Conservation (phyloP, 2,329 filamentous ascomycete species). For the Myriangium duriaei region DNA sequence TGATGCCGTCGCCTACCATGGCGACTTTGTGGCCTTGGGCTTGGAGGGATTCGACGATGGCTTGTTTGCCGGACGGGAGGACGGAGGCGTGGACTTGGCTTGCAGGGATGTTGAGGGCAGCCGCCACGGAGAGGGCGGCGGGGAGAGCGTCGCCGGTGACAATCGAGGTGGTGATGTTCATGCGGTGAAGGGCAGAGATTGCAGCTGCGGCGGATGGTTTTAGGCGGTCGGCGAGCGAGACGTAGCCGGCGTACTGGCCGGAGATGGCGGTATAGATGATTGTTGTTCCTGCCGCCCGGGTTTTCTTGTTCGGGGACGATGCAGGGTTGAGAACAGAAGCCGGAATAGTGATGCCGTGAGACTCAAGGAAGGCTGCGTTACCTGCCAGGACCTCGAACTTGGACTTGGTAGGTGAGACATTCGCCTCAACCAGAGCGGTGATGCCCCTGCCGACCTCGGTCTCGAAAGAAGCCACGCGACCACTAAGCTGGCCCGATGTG, state of each 20-base stretch:
- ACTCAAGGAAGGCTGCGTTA: constrained; percentile 64
- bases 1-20: constrained; percentile 98
- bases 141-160: constrained; percentile 85
- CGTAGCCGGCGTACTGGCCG: constrained; percentile 62
- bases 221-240: constrained; percentile 79
- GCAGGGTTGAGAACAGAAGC: constrained; percentile 41
- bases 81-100: constrained; percentile 76
- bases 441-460: constrained; percentile 77
- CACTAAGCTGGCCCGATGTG: constrained; percentile 62
- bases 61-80: constrained; percentile 81
- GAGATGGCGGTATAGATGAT: constrained; percentile 88
- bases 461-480: constrained; percentile 73
- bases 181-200: constrained; percentile 66
- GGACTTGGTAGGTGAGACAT: constrained; percentile 50
- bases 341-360: constrained; percentile 56
- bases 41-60: constrained; percentile 69
- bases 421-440: constrained; percentile 67
- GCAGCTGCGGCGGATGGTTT: constrained; percentile 75
- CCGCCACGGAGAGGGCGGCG: constrained; percentile 73
- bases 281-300: constrained; percentile 56
- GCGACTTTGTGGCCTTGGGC: constrained; percentile 63
- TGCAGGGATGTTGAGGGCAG: constrained; percentile 64
- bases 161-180: constrained; percentile 79
- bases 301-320: constrained; percentile 15
- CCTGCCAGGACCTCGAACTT: constrained; percentile 74